Conservation (phyloP, 148 eudicot species). For the Rhododendron vialii region DNA sequence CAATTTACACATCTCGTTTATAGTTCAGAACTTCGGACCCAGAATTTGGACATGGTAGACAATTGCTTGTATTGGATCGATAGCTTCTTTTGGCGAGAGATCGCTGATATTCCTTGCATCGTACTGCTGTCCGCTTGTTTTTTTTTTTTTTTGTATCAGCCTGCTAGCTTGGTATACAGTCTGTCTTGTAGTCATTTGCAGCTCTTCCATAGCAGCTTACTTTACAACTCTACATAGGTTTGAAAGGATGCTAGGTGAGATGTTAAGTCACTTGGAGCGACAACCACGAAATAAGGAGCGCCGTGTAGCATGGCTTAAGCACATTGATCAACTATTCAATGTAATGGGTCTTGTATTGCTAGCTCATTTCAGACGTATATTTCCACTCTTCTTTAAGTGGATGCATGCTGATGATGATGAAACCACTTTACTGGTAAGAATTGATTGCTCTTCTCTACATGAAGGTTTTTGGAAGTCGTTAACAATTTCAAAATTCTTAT, state of each 20-base stretch:
- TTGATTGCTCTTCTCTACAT: background rate
- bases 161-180: background rate
- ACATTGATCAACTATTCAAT: constrained; percentile 60
- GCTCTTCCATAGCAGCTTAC: background rate
- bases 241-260: constrained; percentile 84
- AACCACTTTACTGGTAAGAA: constrained; percentile 73
- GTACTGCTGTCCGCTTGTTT: background rate
- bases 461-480: background rate
- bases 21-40: background rate
- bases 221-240: constrained; percentile 46
- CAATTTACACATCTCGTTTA: no score
- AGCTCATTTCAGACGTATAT: constrained; percentile 82
- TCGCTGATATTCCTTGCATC: background rate
- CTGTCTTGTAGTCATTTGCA: background rate
- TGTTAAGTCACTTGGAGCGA: constrained; percentile 91
- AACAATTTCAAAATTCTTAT: background rate
- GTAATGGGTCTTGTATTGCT: constrained; percentile 69
- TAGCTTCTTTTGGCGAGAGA: background rate
- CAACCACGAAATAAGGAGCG: constrained; percentile 87
- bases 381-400: constrained; percentile 94
- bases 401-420: constrained; percentile 95
- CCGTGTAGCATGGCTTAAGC: constrained; percentile 75
- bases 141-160: background rate
- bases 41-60: background rate
- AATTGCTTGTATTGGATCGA: background rate